Evolutionary conservation across 441 rosid genomes (phyloP), one percentile per base, ranked within the genome.

Genomic region (Sinapis alba): DNA sequence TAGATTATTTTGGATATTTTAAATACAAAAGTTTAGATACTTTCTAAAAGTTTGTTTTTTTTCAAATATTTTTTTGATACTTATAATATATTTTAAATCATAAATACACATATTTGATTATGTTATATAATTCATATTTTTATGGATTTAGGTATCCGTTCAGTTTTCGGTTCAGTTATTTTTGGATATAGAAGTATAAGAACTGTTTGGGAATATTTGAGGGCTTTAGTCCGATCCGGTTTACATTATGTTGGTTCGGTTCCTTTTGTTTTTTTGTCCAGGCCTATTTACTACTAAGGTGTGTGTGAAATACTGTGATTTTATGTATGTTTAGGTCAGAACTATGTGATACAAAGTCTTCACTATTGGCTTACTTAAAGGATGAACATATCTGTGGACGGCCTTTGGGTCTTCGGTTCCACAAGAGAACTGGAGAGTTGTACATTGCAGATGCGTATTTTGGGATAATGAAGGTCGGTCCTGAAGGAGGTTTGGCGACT

Each of bases 381-480:
- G 67, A 88, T 73, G 99, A 95, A 80, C 90, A 95, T 71, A 88
- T 95, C 59, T 94, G 99, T 54, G 99, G 97, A 58, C 80, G 98
- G 56, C 98, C 97, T 70, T 83, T 92, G 69, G 98, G 99, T 66
- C 90, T 95, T 16, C 88, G 94, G 3, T 92, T 95, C 75, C 68
- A 90, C 62, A 89, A 86, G 86, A 86, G 71, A 76, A 86, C 87
- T 6, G 96, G 99, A 6, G 96, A 91, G 28, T 85, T 95, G 65
- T 92, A 87, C 83, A 91, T 95, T 66, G 98, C 94, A 2, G 99
- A 95, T 83, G 97, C 99, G 10, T 95, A 95, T 76, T 80, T 90
- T 3, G 95, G 98, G 82, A 80, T 95, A 60, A 72, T 93, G 90
- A 93, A 91, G 78, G 99, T 93, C 1, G 97, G 96, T 23, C 92